Conservation (phyloP, 495 filamentous ascomycete genomes). For the Aspergillus nanangensis region DNA sequence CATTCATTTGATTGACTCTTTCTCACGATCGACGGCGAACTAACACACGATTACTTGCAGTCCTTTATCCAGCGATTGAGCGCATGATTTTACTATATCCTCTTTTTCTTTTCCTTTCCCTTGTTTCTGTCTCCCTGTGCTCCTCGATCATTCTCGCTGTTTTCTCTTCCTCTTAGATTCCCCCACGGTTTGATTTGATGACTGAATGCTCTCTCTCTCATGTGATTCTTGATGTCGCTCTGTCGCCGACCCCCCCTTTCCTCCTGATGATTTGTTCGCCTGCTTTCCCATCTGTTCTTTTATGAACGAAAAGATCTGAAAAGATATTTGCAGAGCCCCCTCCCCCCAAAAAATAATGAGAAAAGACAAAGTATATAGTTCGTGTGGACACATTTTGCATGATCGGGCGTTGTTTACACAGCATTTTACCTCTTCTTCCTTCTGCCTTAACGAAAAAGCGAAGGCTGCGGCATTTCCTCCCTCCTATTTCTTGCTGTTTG, state of each 20-base stretch:
- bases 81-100: slow-evolving; percentile 26
- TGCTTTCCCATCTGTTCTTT: background rate
- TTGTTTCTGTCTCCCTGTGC: slow-evolving; percentile 12
- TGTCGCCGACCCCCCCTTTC: too few species aligned
- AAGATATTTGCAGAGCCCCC: background rate
- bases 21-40: slow-evolving; percentile 7
- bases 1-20: background rate
- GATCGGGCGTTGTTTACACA: slow-evolving; percentile 8
- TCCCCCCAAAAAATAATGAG: background rate
- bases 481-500: too few species aligned
- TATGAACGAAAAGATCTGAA: background rate
- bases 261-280: too few species aligned
- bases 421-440: too few species aligned
- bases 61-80: slow-evolving; percentile 47
- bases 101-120: slow-evolving; percentile 10
- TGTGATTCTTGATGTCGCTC: slow-evolving; percentile 5
- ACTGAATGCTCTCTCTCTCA: slow-evolving; percentile 20
- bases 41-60: slow-evolving; percentile 15
- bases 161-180: slow-evolving; percentile 37
- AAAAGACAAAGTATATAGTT: slow-evolving; percentile 5
- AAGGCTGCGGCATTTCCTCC: too few species aligned
- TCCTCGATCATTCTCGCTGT: slow-evolving; percentile 10
- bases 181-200: slow-evolving; percentile 33
- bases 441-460: too few species aligned
- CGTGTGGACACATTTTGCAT: slow-evolving; percentile 8